These are phyloP conservation scores for Cryptosporidium parvum DNA, from an alignment of 169 alveolate species.

Conservation along the genomic window DNA sequence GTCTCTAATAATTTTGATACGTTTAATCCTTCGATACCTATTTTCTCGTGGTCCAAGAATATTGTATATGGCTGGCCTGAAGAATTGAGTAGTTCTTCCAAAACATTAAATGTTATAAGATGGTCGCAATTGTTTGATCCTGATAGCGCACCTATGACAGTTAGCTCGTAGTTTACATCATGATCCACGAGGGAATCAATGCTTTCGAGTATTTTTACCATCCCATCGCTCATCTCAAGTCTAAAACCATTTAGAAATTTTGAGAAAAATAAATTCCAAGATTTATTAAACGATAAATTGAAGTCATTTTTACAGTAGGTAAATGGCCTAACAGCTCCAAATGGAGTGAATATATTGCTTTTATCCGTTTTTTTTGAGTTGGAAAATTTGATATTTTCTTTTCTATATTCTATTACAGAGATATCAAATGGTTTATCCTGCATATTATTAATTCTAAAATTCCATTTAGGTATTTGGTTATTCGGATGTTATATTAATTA, in stretches of 20 bases:
- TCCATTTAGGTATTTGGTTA: not conserved
- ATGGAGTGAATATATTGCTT: conserved; percentile 15
- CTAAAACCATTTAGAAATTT: conserved; percentile 1
- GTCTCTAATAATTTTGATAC: conserved; percentile 31
- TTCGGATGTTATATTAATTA: no score
- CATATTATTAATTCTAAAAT: not conserved
- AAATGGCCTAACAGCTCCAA: conserved; percentile 34
- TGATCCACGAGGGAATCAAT: not conserved
- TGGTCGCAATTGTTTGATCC: conserved; percentile 62
- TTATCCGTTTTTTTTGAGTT: not conserved
- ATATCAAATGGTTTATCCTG: conserved; percentile 31
- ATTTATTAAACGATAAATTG: not conserved
- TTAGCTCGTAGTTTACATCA: conserved; percentile 3
- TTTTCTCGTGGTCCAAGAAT: conserved; percentile 42
- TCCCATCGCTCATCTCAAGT: conserved; percentile 40
- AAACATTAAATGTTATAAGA: not conserved
- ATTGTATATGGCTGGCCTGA: conserved; percentile 8
- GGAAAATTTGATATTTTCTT: not conserved
- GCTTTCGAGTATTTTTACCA: conserved; percentile 24
- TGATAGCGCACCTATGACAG: conserved; percentile 31
- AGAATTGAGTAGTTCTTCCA: conserved; percentile 36
- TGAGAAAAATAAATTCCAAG: conserved; percentile 42
- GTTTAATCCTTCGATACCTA: conserved; percentile 35
- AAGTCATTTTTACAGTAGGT: not conserved
- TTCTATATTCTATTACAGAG: not conserved